These are phyloP conservation scores for Ustilago tritici DNA, from an alignment of 1,284 basidiomycete genomes.

Conservation along the genomic window DNA sequence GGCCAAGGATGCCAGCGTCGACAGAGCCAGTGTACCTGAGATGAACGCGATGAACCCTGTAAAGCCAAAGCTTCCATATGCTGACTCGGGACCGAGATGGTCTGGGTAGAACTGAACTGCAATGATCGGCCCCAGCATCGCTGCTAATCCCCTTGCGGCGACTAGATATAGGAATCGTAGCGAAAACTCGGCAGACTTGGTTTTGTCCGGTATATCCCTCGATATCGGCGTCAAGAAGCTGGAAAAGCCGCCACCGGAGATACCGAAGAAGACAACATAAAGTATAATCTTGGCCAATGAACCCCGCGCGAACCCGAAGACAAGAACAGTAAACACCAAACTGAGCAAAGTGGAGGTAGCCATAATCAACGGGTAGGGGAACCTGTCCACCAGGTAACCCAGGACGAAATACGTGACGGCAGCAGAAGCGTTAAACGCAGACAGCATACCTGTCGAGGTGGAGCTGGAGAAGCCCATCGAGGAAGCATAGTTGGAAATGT, in stretches of 20 bases:
- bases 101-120: constrained; percentile 55
- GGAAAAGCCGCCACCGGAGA: constrained; percentile 41
- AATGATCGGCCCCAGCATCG: constrained; percentile 55
- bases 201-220: constrained; percentile 27
- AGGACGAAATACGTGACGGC: constrained; percentile 51
- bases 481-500: constrained; percentile 52
- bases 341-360: constrained; percentile 40
- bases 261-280: constrained; percentile 56
- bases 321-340: constrained; percentile 44
- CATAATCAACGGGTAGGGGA: constrained; percentile 55
- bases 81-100: constrained; percentile 1
- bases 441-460: constrained; percentile 54
- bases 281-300: constrained; percentile 55
- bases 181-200: constrained; percentile 24
- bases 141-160: constrained; percentile 44
- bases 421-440: constrained; percentile 59
- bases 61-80: constrained; percentile 40
- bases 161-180: constrained; percentile 43
- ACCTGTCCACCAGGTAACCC: constrained; percentile 52
- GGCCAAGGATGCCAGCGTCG: constrained; percentile 19
- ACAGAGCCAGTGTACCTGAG: constrained; percentile 25
- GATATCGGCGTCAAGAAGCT: constrained; percentile 47
- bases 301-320: constrained; percentile 54
- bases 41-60: constrained; percentile 42
- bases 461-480: constrained; percentile 50